Evolutionary conservation across 2,329 filamentous ascomycete genomes (phyloP).

Genomic region (Nannizziopsis barbatae): DNA sequence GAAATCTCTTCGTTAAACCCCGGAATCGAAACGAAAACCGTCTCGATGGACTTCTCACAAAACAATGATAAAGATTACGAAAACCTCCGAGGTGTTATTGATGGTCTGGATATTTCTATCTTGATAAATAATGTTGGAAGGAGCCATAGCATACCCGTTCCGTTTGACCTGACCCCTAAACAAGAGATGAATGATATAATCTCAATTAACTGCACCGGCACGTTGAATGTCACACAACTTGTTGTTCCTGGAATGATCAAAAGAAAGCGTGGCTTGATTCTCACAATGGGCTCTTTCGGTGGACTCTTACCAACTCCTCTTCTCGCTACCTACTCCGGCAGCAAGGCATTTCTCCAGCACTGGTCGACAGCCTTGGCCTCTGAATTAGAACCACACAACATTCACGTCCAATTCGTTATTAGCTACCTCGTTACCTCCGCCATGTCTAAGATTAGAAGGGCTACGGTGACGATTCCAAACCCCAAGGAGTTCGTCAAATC

Average conservation of each 20-base stretch:
- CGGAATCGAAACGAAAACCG: conserved; percentile 57
- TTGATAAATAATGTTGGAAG: conserved; percentile 95
- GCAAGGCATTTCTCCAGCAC: conserved; percentile 94
- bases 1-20: conserved; percentile 61
- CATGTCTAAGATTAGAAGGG: conserved; percentile 88
- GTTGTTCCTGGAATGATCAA: conserved; percentile 74
- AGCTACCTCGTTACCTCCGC: conserved; percentile 89
- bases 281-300: conserved; percentile 96
- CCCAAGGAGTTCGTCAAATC: conserved; percentile 72
- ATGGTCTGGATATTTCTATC: conserved; percentile 69
- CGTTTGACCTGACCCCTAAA: conserved; percentile 68
- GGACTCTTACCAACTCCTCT: conserved; percentile 85
- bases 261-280: conserved; percentile 74
- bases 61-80: conserved; percentile 73
- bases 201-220: conserved; percentile 88
- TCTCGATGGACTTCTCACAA: conserved; percentile 84
- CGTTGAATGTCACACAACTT: conserved; percentile 74
- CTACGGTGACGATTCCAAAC: conserved; percentile 66
- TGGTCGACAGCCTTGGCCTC: conserved; percentile 81
- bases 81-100: conserved; percentile 55
- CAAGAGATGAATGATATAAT: conserved; percentile 82
- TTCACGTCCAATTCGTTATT: conserved; percentile 83
- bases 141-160: conserved; percentile 83
- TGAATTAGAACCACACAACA: conserved; percentile 67
- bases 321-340: conserved; percentile 90